Evolutionary conservation across 371 early-diverging fungal species (phyloP).

Genomic region (Mortierella sp.): DNA sequence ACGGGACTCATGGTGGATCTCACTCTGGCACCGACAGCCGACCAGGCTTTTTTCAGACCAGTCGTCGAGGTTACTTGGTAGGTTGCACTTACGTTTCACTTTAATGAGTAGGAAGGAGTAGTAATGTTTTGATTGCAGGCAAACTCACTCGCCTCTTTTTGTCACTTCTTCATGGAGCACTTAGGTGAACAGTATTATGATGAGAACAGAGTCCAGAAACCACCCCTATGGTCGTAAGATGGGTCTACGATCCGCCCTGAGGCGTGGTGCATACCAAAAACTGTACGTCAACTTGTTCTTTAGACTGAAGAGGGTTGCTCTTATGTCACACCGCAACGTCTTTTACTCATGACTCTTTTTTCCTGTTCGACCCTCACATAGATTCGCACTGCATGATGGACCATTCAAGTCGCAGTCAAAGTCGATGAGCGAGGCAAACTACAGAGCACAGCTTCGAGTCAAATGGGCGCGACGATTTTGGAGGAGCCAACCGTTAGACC

Average conservation of each 20-base stretch:
- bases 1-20: constrained; percentile 22
- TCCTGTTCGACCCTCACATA: background rate
- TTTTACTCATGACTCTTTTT: background rate
- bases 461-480: constrained; percentile 38
- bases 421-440: constrained; percentile 21
- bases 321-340: too few species aligned
- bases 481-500: constrained; percentile 59
- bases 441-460: constrained; percentile 37
- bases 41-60: constrained; percentile 43
- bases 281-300: constrained; percentile 3
- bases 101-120: background rate
- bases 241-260: constrained; percentile 36
- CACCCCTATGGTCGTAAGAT: constrained; percentile 29
- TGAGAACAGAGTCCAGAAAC: constrained; percentile 34
- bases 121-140: background rate
- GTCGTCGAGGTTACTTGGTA: constrained; percentile 49
- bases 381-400: constrained; percentile 45
- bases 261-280: constrained; percentile 40
- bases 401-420: constrained; percentile 17
- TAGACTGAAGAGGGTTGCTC: background rate
- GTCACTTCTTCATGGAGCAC: background rate
- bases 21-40: constrained; percentile 35
- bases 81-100: background rate
- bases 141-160: background rate
- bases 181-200: constrained; percentile 49